phyloP scores from a whole-genome alignment of 2,329 filamentous ascomycete species.

The Lecanicillium sp. region DNA sequence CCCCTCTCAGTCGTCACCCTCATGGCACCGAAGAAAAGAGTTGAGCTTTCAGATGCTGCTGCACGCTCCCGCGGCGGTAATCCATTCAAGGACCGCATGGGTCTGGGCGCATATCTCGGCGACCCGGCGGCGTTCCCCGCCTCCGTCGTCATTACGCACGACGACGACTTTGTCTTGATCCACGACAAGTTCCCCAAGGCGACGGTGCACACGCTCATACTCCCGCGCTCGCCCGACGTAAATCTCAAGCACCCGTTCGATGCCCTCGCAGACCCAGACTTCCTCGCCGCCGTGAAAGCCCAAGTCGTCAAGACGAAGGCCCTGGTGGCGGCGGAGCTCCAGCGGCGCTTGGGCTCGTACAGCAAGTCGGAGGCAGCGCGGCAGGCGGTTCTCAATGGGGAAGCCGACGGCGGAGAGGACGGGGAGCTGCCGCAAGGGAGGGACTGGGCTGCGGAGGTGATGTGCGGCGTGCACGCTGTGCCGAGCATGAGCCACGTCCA shows the following conservation, averaged over 20 bases:
- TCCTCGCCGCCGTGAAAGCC: conserved; percentile 56
- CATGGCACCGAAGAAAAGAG: conserved; percentile 33
- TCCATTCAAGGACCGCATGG: conserved; percentile 49
- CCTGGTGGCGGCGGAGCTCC: conserved; percentile 69
- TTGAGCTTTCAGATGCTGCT: conserved; percentile 21
- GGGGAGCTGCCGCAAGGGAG: conserved; percentile 59
- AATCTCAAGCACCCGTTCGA: conserved; percentile 67
- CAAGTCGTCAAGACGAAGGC: conserved; percentile 56
- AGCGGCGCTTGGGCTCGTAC: conserved; percentile 56
- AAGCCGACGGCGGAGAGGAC: conserved; percentile 35
- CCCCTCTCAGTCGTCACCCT: conserved; percentile 25
- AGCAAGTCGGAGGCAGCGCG: conserved; percentile 60
- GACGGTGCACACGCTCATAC: conserved; percentile 77
- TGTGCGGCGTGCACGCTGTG: conserved; percentile 74
- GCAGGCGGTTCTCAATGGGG: conserved; percentile 59
- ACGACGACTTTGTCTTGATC: conserved; percentile 66
- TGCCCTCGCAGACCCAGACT: conserved; percentile 63
- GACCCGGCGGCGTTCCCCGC: conserved; percentile 56
- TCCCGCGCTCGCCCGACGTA: conserved; percentile 62
- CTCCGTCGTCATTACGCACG: conserved; percentile 59
- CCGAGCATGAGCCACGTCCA: conserved; percentile 93
- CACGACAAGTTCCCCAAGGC: conserved; percentile 83
- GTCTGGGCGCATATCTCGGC: conserved; percentile 60
- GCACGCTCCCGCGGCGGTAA: conserved; percentile 19
- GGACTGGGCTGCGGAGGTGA: conserved; percentile 71